phyloP scores from a whole-genome alignment of 495 filamentous ascomycete genomes.

The Aspergillus affinis region DNA sequence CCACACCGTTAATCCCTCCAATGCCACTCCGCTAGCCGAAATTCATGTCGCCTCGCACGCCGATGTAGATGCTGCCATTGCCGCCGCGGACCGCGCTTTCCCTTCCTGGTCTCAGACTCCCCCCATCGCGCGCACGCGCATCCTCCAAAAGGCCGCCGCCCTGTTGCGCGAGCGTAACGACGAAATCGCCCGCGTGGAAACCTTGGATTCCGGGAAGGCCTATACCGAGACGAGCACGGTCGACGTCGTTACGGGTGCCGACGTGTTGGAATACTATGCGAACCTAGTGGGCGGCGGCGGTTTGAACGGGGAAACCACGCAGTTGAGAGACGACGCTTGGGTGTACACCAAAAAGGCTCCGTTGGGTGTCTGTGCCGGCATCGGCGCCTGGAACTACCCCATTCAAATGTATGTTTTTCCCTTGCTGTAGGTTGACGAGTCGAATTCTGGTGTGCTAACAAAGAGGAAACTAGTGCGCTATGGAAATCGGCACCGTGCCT shows the following conservation, averaged over 20 bases:
- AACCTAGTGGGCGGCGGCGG: constrained; percentile 68
- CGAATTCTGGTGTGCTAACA: neutral
- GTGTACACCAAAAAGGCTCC: constrained; percentile 74
- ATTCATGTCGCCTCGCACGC: constrained; percentile 61
- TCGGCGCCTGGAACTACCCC: constrained; percentile 85
- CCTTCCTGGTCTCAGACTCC: constrained; percentile 65
- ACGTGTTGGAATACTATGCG: constrained; percentile 76
- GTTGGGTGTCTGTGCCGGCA: constrained; percentile 74
- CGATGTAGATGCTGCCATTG: constrained; percentile 66
- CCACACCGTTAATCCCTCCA: constrained; percentile 67
- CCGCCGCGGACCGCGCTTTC: constrained; percentile 62
- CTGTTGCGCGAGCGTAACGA: constrained; percentile 68
- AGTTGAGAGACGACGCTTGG: constrained; percentile 68
- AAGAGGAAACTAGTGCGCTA: constrained; percentile 50
- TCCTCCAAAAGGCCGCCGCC: constrained; percentile 66
- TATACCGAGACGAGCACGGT: constrained; percentile 74
- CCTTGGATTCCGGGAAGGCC: constrained; percentile 72
- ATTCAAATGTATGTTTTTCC: constrained; percentile 63
- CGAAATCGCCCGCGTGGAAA: constrained; percentile 67
- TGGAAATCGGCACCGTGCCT: constrained; percentile 85
- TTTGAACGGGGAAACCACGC: constrained; percentile 66
- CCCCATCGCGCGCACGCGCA: constrained; percentile 63
- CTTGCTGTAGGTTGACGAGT: neutral
- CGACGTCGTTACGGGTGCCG: constrained; percentile 71
- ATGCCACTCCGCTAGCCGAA: constrained; percentile 59